A percentile compares a stretch with the other conserved stretches of the same genome.
These are phyloP conservation scores for Malus hybrid DNA, from an alignment of 331 rosid species.

Conservation along the genomic window DNA sequence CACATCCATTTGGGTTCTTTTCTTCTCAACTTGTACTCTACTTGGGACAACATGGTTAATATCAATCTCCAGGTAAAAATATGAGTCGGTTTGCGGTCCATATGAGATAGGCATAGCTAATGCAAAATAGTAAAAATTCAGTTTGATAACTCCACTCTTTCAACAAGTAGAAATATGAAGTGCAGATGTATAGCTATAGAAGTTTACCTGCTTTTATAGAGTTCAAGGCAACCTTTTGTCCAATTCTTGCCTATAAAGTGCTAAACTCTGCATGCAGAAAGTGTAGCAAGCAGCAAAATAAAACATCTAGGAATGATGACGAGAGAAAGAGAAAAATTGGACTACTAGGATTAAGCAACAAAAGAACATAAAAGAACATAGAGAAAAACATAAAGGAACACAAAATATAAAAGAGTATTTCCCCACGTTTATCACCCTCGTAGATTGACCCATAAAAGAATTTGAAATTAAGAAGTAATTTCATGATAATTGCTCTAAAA, in stretches of 20 bases:
- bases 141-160: background rate
- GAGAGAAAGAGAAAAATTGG: background rate
- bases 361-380: no score
- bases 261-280: conserved; percentile 5
- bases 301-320: background rate
- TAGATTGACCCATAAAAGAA: background rate
- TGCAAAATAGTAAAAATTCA: background rate
- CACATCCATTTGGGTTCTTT: background rate
- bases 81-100: no score
- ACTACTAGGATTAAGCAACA: background rate
- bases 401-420: no score
- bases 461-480: no score
- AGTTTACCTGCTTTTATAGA: background rate
- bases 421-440: no score
- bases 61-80: background rate
- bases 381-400: background rate
- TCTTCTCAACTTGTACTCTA: background rate
- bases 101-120: background rate
- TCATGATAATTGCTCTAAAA: background rate
- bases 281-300: background rate
- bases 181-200: background rate
- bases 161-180: background rate
- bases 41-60: conserved; percentile 19
- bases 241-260: conserved; percentile 16
- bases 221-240: conserved; percentile 9